A percentile compares a stretch with the other conserved stretches of the same genome.
Evolutionary conservation across 202 grass and related monocot species (phyloP).

Genomic region (Schoenoplectus triqueter): DNA sequence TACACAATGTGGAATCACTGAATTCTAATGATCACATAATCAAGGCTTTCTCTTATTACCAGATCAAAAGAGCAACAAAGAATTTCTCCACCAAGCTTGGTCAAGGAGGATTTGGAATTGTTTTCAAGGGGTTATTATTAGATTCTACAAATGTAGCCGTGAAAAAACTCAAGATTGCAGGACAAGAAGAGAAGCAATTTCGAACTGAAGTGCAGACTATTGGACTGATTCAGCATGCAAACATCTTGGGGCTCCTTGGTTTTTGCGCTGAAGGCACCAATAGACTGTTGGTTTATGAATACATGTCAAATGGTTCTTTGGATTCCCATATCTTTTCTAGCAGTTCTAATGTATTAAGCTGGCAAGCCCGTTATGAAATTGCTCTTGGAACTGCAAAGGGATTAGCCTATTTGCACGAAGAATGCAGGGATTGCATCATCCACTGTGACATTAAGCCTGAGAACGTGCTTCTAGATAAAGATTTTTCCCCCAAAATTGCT

Average conservation of each 20-base stretch:
- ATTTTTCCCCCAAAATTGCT: slow-evolving; percentile 42
- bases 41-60: slow-evolving; percentile 50
- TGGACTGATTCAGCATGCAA: slow-evolving; percentile 56
- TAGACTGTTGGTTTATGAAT: slow-evolving; percentile 62
- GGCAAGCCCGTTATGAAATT: slow-evolving; percentile 40
- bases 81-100: slow-evolving; percentile 70
- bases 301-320: slow-evolving; percentile 63
- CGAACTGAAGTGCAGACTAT: slow-evolving; percentile 69
- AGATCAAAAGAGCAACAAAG: slow-evolving; percentile 52
- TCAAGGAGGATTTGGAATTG: slow-evolving; percentile 62
- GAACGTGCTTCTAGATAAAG: slow-evolving; percentile 44
- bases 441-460: slow-evolving; percentile 53
- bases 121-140: slow-evolving; percentile 62
- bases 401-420: slow-evolving; percentile 47
- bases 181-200: slow-evolving; percentile 65
- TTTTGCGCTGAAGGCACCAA: slow-evolving; percentile 47
- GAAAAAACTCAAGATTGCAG: slow-evolving; percentile 49
- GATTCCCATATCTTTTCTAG: slow-evolving; percentile 52
- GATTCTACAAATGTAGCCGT: slow-evolving; percentile 50
- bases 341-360: slow-evolving; percentile 37
- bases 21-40: slow-evolving; percentile 43
- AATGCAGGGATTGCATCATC: slow-evolving; percentile 46
- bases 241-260: slow-evolving; percentile 63
- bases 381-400: slow-evolving; percentile 36
- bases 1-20: slow-evolving; percentile 31